A percentile compares a stretch with the other conserved stretches of the same genome.
phyloP scores from a whole-genome alignment of 768 basidiomycete species.

The Trametes maxima region DNA sequence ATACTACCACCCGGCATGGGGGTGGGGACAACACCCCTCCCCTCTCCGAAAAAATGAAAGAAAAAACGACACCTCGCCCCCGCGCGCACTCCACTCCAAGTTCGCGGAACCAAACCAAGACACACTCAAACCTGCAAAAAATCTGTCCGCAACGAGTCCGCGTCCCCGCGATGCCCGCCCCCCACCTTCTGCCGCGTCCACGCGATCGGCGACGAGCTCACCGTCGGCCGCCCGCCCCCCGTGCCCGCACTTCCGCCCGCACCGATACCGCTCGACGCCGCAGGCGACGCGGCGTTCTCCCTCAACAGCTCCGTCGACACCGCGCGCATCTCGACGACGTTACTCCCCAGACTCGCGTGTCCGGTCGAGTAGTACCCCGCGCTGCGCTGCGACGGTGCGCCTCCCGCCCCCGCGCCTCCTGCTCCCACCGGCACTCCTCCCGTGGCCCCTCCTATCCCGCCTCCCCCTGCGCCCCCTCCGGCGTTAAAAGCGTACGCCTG shows the following conservation, averaged over 20 bases:
- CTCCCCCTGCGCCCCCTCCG: neutral
- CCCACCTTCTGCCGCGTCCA: constrained; percentile 15
- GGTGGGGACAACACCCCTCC: too few species aligned
- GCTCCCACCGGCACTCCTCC: too few species aligned
- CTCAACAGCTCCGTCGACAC: too few species aligned
- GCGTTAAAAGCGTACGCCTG: neutral
- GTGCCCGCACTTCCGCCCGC: neutral
- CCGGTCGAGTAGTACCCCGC: too few species aligned
- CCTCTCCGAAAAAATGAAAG: too few species aligned
- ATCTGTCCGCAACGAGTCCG: constrained; percentile 31
- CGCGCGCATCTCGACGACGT: too few species aligned
- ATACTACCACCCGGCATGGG: too few species aligned
- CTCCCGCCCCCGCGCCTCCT: too few species aligned
- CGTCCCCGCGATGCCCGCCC: constrained; percentile 24
- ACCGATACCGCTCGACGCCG: neutral
- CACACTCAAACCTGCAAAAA: constrained; percentile 29
- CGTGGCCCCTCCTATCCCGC: neutral
- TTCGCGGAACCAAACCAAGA: neutral
- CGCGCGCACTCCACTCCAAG: neutral
- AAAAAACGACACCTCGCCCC: too few species aligned
- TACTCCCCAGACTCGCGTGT: too few species aligned
- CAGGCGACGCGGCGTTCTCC: neutral
- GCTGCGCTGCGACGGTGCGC: too few species aligned
- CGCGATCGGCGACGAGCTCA: constrained; percentile 23
- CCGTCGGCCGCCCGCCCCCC: constrained; percentile 21